Evolutionary conservation across 306 rosid genomes (phyloP), one percentile per base, ranked within the genome.

Genomic region (Vigna mungo): DNA sequence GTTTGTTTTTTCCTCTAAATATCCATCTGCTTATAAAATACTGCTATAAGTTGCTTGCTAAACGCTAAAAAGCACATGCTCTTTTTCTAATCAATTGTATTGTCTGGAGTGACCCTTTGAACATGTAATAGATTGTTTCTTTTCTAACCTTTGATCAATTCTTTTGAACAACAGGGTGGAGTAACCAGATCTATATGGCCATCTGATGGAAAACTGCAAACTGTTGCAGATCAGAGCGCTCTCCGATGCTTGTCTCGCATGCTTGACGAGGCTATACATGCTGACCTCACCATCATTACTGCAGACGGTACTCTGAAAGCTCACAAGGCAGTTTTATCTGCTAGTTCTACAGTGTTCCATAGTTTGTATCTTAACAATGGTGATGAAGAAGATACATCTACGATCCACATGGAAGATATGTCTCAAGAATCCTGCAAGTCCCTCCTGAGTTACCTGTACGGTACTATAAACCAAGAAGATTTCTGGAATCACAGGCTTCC

Each of bases 401-500:
- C 71, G 2, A 86, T 93, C 75, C 79, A 83, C 87, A 88, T 93
- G 10, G 85, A 86, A 64, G 94, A 86, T 88, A 87, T 93, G 91
- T 80, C 92, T 27, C 75, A 74, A 32, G 92, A 90, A 71, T 83
- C 94, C 51, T 87, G 94, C 84, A 79, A 39, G 70, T 69, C 89
- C 12, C 84, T 93, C 58, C 82, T 93, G 7, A 71, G 88, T 59
- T 89, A 89, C 84, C 46, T 90, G 67, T 93, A 93, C 4, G 94
- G 97, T 73, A 86, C 91, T 61, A 90, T 90, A 70, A 86, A 86
- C 62, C 92, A 88, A 75, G 92, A 85, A 44, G 91, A 86, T 75
- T 93, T 93, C 79, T 87, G 92, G 96, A 86, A 87, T 73, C 94
- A 92, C 83, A 85, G 94, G 76, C 68, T 90, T 75, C 86, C 90